These are phyloP conservation scores for Hibiscus tridactylites DNA, from an alignment of 345 rosid genomes.

Conservation along the genomic window DNA sequence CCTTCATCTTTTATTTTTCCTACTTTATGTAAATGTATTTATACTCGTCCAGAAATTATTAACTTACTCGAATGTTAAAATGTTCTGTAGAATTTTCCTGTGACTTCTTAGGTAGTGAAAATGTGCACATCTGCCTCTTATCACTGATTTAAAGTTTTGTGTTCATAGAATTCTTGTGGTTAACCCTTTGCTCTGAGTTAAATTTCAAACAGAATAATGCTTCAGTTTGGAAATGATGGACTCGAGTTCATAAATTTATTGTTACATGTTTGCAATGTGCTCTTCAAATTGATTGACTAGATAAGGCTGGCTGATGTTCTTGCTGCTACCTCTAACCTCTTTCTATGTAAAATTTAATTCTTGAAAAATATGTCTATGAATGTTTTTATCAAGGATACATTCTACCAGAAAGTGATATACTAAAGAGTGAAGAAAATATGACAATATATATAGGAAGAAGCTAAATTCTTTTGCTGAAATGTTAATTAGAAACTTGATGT, in stretches of 20 bases:
- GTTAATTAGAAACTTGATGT: not conserved
- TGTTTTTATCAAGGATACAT: too few species aligned
- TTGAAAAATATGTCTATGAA: too few species aligned
- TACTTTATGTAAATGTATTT: constrained; percentile 1
- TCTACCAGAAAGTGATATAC: not conserved
- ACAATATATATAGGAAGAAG: not conserved
- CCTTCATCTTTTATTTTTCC: not conserved
- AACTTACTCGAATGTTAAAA: not conserved
- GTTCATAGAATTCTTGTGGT: not conserved
- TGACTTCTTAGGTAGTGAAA: not conserved
- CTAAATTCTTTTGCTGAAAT: not conserved
- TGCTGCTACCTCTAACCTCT: too few species aligned
- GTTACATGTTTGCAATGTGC: not conserved
- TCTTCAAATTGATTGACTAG: not conserved
- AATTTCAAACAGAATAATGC: not conserved
- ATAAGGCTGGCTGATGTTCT: not conserved
- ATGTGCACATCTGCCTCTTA: too few species aligned
- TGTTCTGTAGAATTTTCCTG: not conserved
- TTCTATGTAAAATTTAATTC: too few species aligned
- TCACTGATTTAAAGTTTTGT: not conserved
- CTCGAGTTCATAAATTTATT: not conserved
- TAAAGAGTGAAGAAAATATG: not conserved
- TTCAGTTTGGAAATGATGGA: not conserved
- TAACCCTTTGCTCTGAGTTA: not conserved
- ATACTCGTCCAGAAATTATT: not conserved